Percentiles rank a stretch among this genome's conserved stretches.
Conservation (phyloP, 2,329 filamentous ascomycete species). For the Verticillium nubilum region DNA sequence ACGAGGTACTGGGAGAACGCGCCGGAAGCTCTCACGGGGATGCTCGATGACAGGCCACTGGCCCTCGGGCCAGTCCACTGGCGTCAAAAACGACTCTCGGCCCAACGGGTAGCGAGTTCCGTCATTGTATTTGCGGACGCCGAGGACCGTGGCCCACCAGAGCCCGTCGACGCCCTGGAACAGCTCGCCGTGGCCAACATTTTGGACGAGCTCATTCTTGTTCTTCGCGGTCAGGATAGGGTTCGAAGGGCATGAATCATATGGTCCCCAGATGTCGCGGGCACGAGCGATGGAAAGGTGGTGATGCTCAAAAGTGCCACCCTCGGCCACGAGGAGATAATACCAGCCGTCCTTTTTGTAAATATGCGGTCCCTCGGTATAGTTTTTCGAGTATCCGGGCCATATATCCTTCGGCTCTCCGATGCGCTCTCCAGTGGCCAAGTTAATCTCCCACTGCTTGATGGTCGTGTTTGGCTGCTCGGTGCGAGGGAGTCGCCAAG, state of each 20-base stretch:
- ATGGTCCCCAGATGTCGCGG: conserved; percentile 21
- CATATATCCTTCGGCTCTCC: background rate
- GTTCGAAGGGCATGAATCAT: conserved; percentile 17
- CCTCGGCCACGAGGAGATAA: conserved; percentile 34
- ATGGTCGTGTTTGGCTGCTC: conserved; percentile 13
- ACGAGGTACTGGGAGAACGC: background rate
- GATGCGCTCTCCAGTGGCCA: conserved; percentile 1
- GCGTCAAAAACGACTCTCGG: conserved; percentile 7
- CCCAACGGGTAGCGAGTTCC: conserved; percentile 4
- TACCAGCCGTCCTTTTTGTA: conserved; percentile 29
- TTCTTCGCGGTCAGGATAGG: conserved; percentile 20
- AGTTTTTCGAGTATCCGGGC: background rate
- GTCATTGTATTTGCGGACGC: conserved; percentile 6
- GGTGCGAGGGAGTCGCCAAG: background rate
- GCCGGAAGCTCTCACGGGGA: background rate
- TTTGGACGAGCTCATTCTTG: conserved; percentile 10
- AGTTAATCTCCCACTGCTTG: conserved; percentile 10
- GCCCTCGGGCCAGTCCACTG: conserved; percentile 5
- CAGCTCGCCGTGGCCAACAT: conserved; percentile 9
- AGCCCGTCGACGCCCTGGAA: conserved; percentile 9
- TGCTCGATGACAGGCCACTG: conserved; percentile 5
- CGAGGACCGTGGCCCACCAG: conserved; percentile 13
- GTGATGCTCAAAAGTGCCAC: conserved; percentile 26
- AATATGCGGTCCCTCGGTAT: conserved; percentile 30
- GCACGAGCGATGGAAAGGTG: conserved; percentile 21